Evolutionary conservation across 176 grass and related monocot species (phyloP).

Genomic region (Oryza nivara): DNA sequence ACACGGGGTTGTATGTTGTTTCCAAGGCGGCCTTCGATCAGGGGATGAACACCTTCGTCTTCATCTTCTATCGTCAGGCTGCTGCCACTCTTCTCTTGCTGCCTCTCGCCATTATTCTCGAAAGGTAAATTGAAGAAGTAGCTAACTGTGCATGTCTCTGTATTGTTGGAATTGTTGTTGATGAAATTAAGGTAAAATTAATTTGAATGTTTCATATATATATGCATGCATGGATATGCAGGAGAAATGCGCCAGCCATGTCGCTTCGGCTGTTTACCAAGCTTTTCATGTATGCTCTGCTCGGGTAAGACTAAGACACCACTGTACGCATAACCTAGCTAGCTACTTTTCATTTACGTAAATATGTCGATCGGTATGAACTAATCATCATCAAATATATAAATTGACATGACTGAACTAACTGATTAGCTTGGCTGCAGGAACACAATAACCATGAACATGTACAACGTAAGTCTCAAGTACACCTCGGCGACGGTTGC

Average conservation of each 20-base stretch:
- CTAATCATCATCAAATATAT: not conserved
- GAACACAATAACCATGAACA: not conserved
- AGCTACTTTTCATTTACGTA: no score
- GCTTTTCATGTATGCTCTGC: not conserved
- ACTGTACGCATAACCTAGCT: no score
- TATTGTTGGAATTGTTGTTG: no score
- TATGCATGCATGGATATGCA: not conserved
- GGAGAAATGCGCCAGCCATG: not conserved
- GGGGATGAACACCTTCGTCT: conserved; percentile 58
- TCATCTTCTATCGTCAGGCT: conserved; percentile 68
- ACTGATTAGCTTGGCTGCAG: not conserved
- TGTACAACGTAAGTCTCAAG: conserved; percentile 48
- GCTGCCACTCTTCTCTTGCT: conserved; percentile 42
- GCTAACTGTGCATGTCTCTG: no score
- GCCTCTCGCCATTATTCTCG: conserved; percentile 41
- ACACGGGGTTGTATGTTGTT: conserved; percentile 55
- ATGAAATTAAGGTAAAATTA: no score
- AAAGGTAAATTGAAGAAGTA: no score
- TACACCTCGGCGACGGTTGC: conserved; percentile 60
- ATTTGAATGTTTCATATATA: no score
- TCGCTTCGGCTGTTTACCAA: not conserved
- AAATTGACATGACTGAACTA: not conserved
- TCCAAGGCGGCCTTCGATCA: conserved; percentile 61
- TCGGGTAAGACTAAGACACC: not conserved
- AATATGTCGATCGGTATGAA: no score